Evolutionary conservation across 202 grass and related monocot genomes (phyloP), one percentile per base, ranked within the genome.

Genomic region (Carex arenaria): DNA sequence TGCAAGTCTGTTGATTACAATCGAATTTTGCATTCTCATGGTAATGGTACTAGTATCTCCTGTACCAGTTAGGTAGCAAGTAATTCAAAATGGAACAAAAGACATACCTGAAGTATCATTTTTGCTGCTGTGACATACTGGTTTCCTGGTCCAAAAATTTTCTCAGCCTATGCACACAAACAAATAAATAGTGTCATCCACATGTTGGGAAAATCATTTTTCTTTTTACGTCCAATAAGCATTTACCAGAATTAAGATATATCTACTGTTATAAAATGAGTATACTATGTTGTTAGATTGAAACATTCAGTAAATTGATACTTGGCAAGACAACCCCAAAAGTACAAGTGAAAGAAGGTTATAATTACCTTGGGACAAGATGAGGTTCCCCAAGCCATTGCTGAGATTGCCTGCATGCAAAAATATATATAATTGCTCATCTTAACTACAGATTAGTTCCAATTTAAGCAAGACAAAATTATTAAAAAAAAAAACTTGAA

Each of bases 111-210:
- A 84, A 98, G 92, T 91, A 98, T 98, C 95, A 98, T 98, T 95
- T 98, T 98, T 59, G 95, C 95, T 85, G 93, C 95, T 18, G 95
- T 98, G 62, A 98, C 95, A 90, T 98, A 98, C 76, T 95, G 95
- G 78, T 98, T 98, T 65, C 93, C 95, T 10, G 95, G 93, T 52
- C 95, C 95, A 87, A 98, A 98, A 79, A 98, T 87, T 89, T 95
- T 98, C 79, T 95, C 93, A 66, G 88, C 95, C 95, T 98, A 72
- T 32, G 83, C 45, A 23, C 36, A 1, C 10, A 61, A 54, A 68
- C 52, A 73, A 5, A 47, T 67, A 59, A 77, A 59, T 36, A 77
- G 42, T 67, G 30, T 32, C 5, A 76, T 76, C 49, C 18, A 18
- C 13, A 76, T 76, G 13, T 55, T 76, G 26, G 55, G 49, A 54